Percentiles rank a stretch among this genome's conserved stretches.
phyloP scores from a whole-genome alignment of 2,329 filamentous ascomycete species.

The Capronia coronata region DNA sequence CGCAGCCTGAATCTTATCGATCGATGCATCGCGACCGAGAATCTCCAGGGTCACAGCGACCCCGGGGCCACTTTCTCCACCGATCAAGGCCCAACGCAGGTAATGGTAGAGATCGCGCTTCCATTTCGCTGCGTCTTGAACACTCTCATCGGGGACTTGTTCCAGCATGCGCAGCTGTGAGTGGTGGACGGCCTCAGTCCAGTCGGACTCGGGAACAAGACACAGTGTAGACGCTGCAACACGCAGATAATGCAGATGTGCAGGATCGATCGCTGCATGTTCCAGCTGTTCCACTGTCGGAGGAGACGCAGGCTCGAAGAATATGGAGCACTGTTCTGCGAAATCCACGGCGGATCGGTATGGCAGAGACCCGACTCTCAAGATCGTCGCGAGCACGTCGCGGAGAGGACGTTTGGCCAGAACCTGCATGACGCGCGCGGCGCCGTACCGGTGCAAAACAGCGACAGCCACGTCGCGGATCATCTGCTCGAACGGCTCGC shows the following conservation, averaged over 20 bases:
- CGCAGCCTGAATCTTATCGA: constrained; percentile 41
- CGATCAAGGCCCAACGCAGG: constrained; percentile 52
- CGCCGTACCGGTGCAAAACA: constrained; percentile 23
- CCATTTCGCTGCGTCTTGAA: constrained; percentile 11
- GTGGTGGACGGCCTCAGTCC: constrained; percentile 37
- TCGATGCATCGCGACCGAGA: constrained; percentile 48
- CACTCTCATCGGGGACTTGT: not conserved
- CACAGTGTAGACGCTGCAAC: constrained; percentile 40
- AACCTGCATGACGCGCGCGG: constrained; percentile 15
- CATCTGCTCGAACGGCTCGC: constrained; percentile 38
- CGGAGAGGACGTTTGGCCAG: constrained; percentile 33
- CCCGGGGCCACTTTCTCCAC: constrained; percentile 48
- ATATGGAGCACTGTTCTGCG: constrained; percentile 49
- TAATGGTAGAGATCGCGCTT: constrained; percentile 49
- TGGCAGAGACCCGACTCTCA: constrained; percentile 44
- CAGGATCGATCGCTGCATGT: constrained; percentile 14
- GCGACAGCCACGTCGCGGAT: constrained; percentile 30
- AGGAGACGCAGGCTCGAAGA: constrained; percentile 45
- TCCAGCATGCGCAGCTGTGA: constrained; percentile 33
- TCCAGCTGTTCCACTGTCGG: constrained; percentile 24
- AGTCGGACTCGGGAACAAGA: constrained; percentile 38
- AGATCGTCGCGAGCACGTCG: constrained; percentile 46
- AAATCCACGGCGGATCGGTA: constrained; percentile 54
- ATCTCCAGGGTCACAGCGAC: constrained; percentile 50
- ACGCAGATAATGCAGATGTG: constrained; percentile 35